These are phyloP conservation scores for Melampsora americana DNA, from an alignment of 1,284 basidiomycete genomes.

Conservation along the genomic window DNA sequence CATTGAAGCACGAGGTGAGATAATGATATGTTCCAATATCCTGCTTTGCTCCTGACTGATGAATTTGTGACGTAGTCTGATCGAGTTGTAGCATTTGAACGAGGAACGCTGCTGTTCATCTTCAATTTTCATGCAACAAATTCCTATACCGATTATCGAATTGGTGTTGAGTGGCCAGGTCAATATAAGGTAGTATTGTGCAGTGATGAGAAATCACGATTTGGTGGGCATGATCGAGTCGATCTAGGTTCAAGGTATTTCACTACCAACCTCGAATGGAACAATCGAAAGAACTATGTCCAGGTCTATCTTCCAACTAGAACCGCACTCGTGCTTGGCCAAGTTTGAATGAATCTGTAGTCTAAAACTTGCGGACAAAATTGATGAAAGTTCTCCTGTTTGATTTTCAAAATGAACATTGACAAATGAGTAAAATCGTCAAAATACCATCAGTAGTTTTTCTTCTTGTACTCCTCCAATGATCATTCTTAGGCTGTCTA, in stretches of 20 bases:
- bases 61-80: conserved; percentile 57
- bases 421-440: no score
- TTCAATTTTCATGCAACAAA: conserved; percentile 92
- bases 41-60: background rate
- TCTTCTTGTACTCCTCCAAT: no score
- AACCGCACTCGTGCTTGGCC: conserved; percentile 33
- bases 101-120: conserved; percentile 84
- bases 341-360: background rate
- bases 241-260: conserved; percentile 66
- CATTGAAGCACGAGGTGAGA: conserved; percentile 76
- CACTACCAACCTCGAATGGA: conserved; percentile 87
- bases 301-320: conserved; percentile 57
- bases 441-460: no score
- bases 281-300: conserved; percentile 78
- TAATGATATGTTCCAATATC: background rate
- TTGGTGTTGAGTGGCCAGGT: conserved; percentile 82
- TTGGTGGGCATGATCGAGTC: conserved; percentile 84
- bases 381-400: conserved; percentile 45
- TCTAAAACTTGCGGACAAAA: background rate
- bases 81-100: conserved; percentile 89
- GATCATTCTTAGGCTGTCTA: no score
- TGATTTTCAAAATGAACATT: conserved; percentile 46
- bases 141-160: conserved; percentile 87
- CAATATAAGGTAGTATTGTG: conserved; percentile 77
- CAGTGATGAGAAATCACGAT: conserved; percentile 73